A percentile compares a stretch with the other conserved stretches of the same genome.
Conservation (phyloP, 345 rosid genomes). For the Angophora floribunda region DNA sequence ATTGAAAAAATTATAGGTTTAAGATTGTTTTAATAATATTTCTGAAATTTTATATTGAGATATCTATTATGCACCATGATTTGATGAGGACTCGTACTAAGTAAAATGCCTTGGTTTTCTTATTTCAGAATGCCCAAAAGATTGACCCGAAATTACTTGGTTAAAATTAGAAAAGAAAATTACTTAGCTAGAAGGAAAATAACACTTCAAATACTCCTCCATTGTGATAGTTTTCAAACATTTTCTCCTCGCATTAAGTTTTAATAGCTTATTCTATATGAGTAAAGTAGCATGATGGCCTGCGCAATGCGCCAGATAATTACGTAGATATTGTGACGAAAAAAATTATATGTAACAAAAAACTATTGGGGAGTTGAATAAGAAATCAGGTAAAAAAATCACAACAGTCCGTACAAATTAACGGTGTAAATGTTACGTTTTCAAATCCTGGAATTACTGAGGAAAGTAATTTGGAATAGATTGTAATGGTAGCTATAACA, state of each 20-base stretch:
- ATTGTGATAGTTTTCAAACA: neutral
- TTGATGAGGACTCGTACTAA: neutral
- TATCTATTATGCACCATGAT: neutral
- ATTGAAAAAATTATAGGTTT: too few relatives aligned
- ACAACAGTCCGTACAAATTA: accelerated
- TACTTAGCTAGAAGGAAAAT: neutral
- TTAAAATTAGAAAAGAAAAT: neutral
- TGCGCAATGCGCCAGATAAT: neutral
- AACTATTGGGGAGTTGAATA: neutral
- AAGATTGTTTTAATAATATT: too few relatives aligned
- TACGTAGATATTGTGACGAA: neutral
- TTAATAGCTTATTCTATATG: neutral
- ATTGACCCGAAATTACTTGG: neutral
- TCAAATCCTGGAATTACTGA: accelerated
- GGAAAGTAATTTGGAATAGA: neutral
- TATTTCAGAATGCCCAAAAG: neutral
- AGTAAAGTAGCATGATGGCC: neutral
- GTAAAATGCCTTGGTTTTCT: neutral
- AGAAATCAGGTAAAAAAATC: neutral
- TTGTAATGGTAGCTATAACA: neutral
- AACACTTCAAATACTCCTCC: neutral
- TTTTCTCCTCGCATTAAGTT: neutral
- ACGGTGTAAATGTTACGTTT: accelerated
- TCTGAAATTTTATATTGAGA: neutral
- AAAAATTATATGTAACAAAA: neutral